These are phyloP conservation scores for Akanthomyces dipterigenus DNA, from an alignment of 2,329 filamentous ascomycete genomes.

Conservation along the genomic window DNA sequence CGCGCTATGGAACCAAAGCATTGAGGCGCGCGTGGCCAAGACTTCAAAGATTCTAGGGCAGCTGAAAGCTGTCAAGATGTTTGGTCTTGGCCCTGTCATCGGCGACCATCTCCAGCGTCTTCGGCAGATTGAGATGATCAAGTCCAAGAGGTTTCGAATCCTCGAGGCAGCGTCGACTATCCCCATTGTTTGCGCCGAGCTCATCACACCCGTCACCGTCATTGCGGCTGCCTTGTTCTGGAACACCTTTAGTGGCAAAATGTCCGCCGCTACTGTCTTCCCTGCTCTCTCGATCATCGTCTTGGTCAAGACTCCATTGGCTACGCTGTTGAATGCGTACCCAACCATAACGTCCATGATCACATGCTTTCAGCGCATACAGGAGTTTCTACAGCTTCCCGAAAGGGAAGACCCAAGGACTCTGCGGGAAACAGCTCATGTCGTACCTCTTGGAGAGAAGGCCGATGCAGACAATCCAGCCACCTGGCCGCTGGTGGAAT, in stretches of 20 bases:
- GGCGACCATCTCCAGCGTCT: background rate
- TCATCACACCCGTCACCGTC: background rate
- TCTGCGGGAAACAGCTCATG: background rate
- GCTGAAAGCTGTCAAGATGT: slow-evolving; percentile 6
- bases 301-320: background rate
- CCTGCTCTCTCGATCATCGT: background rate
- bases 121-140: background rate
- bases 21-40: background rate
- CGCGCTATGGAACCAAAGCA: background rate
- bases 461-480: background rate
- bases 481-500: background rate
- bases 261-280: background rate
- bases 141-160: background rate
- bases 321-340: background rate
- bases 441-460: background rate
- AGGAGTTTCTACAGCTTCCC: background rate
- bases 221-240: slow-evolving; percentile 4
- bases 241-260: background rate
- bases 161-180: background rate
- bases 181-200: background rate
- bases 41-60: background rate
- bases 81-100: slow-evolving; percentile 1
- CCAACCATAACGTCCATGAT: background rate
- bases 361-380: background rate
- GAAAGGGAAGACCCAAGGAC: background rate